Base-by-base conservation (phyloP, 768 basidiomycete species). In the Boletus pseudo-olivaceus region DNA sequence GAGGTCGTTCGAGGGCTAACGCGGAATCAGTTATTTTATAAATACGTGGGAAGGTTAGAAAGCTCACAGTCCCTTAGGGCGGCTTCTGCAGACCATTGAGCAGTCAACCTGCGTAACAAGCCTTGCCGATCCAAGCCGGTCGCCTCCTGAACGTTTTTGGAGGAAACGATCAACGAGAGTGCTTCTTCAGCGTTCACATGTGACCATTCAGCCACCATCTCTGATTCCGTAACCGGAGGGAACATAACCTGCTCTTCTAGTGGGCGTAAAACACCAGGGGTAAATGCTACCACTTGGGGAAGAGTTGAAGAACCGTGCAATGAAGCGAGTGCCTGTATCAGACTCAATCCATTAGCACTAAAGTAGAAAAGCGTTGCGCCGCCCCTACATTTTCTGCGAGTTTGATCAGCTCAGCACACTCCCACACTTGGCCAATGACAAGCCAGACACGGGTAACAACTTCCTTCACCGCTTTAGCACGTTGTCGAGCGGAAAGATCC, bases 31-130 rank as follows among this genome's bases (percentile, higher is more conserved):
- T 60, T 12, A 53, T 40, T 35, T 48, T 20, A 56, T 48, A 61
- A 49, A 60, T 48, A 29, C n/a, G 50, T 54, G 56, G 47, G 44
- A 56, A 39, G 17, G 49, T 51, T 34, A 45, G 17, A 35, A 40
- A 43, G 67, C 87, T 76, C 71, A 94, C 94, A 87, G 54, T 90
- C 84, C 62, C 76, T 81, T 39, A 93, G 71, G 27, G 92, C 92
- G 11, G 76, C 72, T 51, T 92, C 83, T 8, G 87, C 80, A 5
- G 87, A 83, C 94, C 94, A 97, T 27, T 74, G 72, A 5, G 66
- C 63, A 5, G 78, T 76, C 29, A 92, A 73, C 45, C 82, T 78
- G 37, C 77, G 78, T 35, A 79, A 57, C 37, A 93, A 67, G 3
- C 69, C 70, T 41, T 82, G 74, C 49, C 76, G 75, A 61, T 90